phyloP scores from a whole-genome alignment of 2,329 filamentous ascomycete species.

The Dactylonectria estremocensis region DNA sequence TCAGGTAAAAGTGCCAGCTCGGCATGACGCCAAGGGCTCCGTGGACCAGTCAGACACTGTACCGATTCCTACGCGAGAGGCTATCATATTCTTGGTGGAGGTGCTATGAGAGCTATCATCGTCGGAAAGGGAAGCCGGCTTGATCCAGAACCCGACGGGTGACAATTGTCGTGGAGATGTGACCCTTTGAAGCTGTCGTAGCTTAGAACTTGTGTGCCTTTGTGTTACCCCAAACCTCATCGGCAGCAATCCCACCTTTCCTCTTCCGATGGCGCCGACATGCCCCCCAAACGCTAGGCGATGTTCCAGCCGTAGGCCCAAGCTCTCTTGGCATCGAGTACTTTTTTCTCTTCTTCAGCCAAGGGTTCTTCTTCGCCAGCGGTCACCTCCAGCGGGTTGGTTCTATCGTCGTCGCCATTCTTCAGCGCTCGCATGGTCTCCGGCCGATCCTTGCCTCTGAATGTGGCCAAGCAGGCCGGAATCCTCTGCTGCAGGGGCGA shows the following conservation, averaged over 20 bases:
- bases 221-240: slow-evolving; percentile 7
- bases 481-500: slow-evolving; percentile 22
- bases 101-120: neutral
- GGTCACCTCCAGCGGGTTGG: neutral
- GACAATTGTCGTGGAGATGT: neutral
- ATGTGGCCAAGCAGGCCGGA: slow-evolving; percentile 17
- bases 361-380: neutral
- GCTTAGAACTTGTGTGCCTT: neutral
- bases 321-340: slow-evolving; percentile 10
- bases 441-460: slow-evolving; percentile 9
- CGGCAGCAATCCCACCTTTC: slow-evolving; percentile 11
- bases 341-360: neutral
- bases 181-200: neutral
- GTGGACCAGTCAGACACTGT: neutral
- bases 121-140: slow-evolving; percentile 10
- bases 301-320: slow-evolving; percentile 15
- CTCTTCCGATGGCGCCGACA: neutral
- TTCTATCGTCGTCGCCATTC: neutral
- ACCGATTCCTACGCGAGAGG: slow-evolving; percentile 14
- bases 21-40: neutral
- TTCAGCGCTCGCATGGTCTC: neutral
- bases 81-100: slow-evolving; percentile 14
- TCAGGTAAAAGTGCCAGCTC: neutral
- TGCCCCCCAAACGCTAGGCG: neutral
- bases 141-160: slow-evolving; percentile 7